Evolutionary conservation across 23 red algal genomes (phyloP).

Genomic region (Gracilariopsis chorda): DNA sequence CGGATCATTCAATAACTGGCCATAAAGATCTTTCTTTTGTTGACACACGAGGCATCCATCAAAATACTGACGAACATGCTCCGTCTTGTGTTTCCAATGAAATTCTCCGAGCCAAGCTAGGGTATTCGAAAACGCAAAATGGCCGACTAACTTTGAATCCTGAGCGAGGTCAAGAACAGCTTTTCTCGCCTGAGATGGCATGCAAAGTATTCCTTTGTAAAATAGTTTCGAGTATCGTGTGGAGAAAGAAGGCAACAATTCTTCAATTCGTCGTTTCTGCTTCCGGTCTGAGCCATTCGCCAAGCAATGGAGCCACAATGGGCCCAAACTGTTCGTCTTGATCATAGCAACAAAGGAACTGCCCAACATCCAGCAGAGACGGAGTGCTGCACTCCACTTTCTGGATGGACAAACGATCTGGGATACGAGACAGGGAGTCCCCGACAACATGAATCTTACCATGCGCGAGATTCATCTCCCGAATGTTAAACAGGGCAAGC

Average conservation of each 20-base stretch:
- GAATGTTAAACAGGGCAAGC: background rate
- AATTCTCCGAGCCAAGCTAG: background rate
- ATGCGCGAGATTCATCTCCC: too few species aligned
- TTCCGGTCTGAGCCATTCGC: background rate
- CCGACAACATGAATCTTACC: background rate
- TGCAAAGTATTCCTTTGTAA: background rate
- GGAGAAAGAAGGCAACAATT: background rate
- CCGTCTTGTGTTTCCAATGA: slow-evolving; percentile 4
- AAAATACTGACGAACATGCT: background rate
- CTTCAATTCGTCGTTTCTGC: background rate
- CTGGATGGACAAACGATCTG: too few species aligned
- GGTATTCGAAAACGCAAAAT: background rate
- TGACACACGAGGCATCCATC: slow-evolving; percentile 2
- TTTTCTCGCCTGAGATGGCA: background rate
- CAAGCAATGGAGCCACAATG: background rate
- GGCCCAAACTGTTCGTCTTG: background rate
- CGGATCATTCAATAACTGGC: background rate
- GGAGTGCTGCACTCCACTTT: too few species aligned
- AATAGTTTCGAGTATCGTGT: background rate
- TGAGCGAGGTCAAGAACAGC: background rate
- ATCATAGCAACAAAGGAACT: background rate
- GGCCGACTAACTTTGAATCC: background rate
- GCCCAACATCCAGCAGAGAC: background rate
- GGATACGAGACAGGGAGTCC: background rate
- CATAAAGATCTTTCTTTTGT: background rate